Conservation (phyloP, 257 asterid species). For the Solanum sejunctum region DNA sequence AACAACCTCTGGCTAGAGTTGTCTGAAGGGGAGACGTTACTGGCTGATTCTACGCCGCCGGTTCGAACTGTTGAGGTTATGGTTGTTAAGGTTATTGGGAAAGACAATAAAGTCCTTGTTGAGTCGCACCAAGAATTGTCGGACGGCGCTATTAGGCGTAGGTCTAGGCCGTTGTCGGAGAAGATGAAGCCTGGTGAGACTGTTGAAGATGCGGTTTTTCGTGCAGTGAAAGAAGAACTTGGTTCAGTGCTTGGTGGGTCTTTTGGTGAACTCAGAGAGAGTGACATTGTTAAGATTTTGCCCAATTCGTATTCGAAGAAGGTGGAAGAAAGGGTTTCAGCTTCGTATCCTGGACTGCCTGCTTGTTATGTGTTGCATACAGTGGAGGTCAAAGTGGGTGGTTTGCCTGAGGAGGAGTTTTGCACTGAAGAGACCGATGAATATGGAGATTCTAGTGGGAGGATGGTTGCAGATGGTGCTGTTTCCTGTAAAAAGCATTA, state of each 20-base stretch:
- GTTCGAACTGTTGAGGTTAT: conserved; percentile 73
- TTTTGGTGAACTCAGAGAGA: background rate
- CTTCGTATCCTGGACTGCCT: conserved; percentile 89
- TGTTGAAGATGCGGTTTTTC: conserved; percentile 60
- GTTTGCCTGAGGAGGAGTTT: conserved; percentile 73
- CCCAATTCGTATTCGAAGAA: conserved; percentile 58
- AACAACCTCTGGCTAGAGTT: conserved; percentile 84
- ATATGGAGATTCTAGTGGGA: conserved; percentile 32
- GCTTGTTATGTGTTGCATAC: conserved; percentile 80
- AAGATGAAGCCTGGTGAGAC: conserved; percentile 93
- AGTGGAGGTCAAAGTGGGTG: conserved; percentile 66
- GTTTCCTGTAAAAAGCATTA: conserved; percentile 79
- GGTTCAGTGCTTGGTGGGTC: conserved; percentile 30
- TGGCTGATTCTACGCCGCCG: conserved; percentile 73
- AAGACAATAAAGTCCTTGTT: conserved; percentile 40
- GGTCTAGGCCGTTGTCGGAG: conserved; percentile 80
- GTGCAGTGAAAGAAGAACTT: conserved; percentile 86
- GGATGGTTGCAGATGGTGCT: conserved; percentile 39
- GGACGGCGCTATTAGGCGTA: conserved; percentile 45
- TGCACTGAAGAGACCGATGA: conserved; percentile 76
- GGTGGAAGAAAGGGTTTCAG: conserved; percentile 71
- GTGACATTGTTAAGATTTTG: conserved; percentile 29
- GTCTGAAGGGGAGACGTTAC: conserved; percentile 61
- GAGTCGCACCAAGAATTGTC: conserved; percentile 91
- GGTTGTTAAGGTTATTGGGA: conserved; percentile 45